Base-by-base conservation (phyloP, 805 yeast species). In the Deakozyma indianensis region DNA sequence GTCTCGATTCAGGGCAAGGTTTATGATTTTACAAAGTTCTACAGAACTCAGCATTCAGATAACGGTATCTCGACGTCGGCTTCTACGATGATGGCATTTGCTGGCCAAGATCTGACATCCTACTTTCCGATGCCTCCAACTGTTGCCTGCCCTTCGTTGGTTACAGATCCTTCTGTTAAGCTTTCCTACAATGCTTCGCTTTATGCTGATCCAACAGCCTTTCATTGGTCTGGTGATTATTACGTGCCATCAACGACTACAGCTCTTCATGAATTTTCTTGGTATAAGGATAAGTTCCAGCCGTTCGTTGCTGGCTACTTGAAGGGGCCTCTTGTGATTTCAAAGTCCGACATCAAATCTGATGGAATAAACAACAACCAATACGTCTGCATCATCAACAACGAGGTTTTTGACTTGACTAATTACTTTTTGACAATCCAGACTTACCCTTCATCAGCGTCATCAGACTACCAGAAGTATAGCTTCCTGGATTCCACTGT, bases 91-190 rank as follows among this genome's bases (percentile, higher is more conserved):
- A 38, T 64, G 46, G 50, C 50, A 14, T 59, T 65, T 47, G 70
- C 70, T 1, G 70, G 70, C 20, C 53, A 44, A 43, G 70, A 67
- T 44, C 18, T 67, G 27, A 55, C 63, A 14, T 61, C 56, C 42
- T 67, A 66, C 50, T 66, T 66, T 49, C 67, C 67, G 3, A 67
- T 65, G 22, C 70, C 70, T 9, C 51, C 66, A 16, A 53, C 64
- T 7, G 56, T 58, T 1, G 68, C 67, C 2, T 66, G 70, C 46
- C 66, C 68, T 2, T 57, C 53, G 4, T 54, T 67, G 18, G 70
- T 66, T 2, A 47, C 52, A 1, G 67, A 63, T 35, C 50, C 43
- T 1, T 42, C 52, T 3, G 56, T 66, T 14, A 42, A 47, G 47
- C 51, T 66, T 40, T 42, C 48, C 7, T 50, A 49, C 48, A 66